phyloP scores from a whole-genome alignment of 768 basidiomycete genomes.

The Plicaturopsis crispa region DNA sequence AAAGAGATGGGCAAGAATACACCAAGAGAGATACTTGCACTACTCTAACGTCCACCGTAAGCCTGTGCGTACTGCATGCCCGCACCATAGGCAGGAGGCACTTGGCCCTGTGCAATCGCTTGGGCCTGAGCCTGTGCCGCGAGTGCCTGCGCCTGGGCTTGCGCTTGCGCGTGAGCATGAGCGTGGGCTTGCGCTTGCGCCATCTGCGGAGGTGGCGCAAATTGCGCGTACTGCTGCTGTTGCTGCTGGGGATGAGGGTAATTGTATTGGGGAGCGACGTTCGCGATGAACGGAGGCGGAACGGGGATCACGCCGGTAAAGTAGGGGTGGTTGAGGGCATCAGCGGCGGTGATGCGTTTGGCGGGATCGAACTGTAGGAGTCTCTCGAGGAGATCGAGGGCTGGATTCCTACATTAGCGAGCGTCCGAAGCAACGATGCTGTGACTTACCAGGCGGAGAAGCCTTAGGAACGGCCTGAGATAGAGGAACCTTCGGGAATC shows the following conservation, averaged over 20 bases:
- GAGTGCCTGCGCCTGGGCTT: slow-evolving; percentile 11
- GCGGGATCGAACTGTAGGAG: slow-evolving; percentile 70
- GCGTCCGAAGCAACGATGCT: neutral
- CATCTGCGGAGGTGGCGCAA: slow-evolving; percentile 24
- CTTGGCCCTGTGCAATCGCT: no score
- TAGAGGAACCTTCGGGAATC: slow-evolving; percentile 55
- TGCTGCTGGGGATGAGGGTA: slow-evolving; percentile 30
- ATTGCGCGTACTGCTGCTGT: slow-evolving; percentile 25
- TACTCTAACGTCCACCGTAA: no score
- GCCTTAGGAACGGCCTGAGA: slow-evolving; percentile 53
- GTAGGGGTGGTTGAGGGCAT: slow-evolving; percentile 63
- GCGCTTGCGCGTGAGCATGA: slow-evolving; percentile 14
- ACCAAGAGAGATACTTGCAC: no score
- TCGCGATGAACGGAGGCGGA: slow-evolving; percentile 21
- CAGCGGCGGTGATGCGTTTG: slow-evolving; percentile 62
- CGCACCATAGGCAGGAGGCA: no score
- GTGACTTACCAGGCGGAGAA: slow-evolving; percentile 39
- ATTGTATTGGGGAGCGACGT: slow-evolving; percentile 33
- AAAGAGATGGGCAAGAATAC: no score
- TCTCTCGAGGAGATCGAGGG: slow-evolving; percentile 65
- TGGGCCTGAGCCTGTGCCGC: slow-evolving; percentile 25
- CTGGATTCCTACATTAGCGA: slow-evolving; percentile 20
- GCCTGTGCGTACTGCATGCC: no score
- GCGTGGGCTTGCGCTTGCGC: slow-evolving; percentile 19
- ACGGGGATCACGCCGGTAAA: slow-evolving; percentile 32